A percentile compares a stretch with the other conserved stretches of the same genome.
Conservation (phyloP, 2,329 filamentous ascomycete genomes). For the Scedosporium dehoogii region DNA sequence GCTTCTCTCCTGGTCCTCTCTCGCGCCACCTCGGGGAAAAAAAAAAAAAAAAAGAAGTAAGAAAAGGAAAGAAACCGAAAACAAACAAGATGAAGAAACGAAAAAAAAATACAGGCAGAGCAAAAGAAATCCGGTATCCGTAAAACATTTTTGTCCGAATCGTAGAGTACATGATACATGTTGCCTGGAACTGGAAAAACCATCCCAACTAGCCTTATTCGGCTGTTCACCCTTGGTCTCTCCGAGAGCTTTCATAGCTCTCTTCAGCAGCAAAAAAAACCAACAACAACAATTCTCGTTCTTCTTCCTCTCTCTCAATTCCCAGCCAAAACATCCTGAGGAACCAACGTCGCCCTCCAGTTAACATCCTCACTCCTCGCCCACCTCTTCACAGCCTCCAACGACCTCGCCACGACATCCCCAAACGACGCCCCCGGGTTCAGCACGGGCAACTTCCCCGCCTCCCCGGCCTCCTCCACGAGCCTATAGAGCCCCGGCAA, state of each 20-base stretch:
- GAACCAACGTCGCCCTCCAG: conserved; percentile 3
- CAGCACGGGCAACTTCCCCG: conserved; percentile 2
- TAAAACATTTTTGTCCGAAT: not conserved
- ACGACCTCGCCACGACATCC: conserved; percentile 41
- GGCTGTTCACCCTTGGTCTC: not conserved
- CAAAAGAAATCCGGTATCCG: not conserved
- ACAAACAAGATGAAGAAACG: not conserved
- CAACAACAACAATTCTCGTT: not conserved
- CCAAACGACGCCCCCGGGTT: conserved; percentile 44
- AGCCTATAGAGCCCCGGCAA: not conserved
- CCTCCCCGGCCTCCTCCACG: not conserved
- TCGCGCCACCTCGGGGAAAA: not conserved
- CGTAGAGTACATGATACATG: not conserved
- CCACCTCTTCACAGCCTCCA: conserved; percentile 4
- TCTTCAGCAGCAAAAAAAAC: not conserved
- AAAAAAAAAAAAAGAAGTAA: not conserved
- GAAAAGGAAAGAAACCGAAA: not conserved
- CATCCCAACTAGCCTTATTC: not conserved
- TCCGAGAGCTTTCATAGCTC: not conserved
- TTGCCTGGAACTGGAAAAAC: not conserved
- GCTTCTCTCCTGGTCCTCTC: not conserved
- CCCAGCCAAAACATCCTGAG: conserved; percentile 2
- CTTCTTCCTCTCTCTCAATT: not conserved
- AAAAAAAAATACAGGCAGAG: not conserved
- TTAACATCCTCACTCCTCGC: conserved; percentile 4